phyloP scores from a whole-genome alignment of 2,329 filamentous ascomycete genomes.

The Talaromyces sp. region DNA sequence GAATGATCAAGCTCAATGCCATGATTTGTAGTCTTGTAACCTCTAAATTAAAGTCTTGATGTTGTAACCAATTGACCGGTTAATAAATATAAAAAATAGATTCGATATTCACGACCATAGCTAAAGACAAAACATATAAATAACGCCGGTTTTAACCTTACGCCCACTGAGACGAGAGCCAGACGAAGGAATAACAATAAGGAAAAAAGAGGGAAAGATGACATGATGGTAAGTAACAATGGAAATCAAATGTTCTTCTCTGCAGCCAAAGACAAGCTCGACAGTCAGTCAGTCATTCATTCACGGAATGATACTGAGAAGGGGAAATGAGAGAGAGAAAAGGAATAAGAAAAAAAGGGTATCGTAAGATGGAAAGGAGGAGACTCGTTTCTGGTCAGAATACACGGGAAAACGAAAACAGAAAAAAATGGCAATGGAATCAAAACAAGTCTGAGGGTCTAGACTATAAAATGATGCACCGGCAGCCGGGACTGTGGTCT shows the following conservation, averaged over 20 bases:
- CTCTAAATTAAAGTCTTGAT: neutral
- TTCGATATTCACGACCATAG: neutral
- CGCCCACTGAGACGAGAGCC: neutral
- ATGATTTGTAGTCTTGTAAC: neutral
- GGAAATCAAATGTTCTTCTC: neutral
- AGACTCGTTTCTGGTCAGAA: neutral
- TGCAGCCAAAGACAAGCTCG: neutral
- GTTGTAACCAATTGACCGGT: neutral
- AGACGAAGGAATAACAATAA: neutral
- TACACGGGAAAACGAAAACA: neutral
- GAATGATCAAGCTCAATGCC: neutral
- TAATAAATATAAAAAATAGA: neutral
- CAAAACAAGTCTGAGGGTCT: neutral
- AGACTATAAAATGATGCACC: slow-evolving; percentile 57
- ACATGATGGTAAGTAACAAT: neutral
- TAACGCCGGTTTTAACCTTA: neutral
- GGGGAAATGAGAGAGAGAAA: neutral
- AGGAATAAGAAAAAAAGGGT: neutral
- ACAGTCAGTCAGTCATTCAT: neutral
- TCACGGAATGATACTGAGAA: neutral
- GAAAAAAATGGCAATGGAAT: neutral
- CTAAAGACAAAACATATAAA: neutral
- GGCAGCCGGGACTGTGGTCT: slow-evolving; percentile 55
- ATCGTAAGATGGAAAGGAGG: neutral
- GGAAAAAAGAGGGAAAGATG: neutral